A percentile compares a stretch with the other conserved stretches of the same genome.
Evolutionary conservation across 108 stramenopile genomes (phyloP).

Genomic region (Nitzschia sp.): DNA sequence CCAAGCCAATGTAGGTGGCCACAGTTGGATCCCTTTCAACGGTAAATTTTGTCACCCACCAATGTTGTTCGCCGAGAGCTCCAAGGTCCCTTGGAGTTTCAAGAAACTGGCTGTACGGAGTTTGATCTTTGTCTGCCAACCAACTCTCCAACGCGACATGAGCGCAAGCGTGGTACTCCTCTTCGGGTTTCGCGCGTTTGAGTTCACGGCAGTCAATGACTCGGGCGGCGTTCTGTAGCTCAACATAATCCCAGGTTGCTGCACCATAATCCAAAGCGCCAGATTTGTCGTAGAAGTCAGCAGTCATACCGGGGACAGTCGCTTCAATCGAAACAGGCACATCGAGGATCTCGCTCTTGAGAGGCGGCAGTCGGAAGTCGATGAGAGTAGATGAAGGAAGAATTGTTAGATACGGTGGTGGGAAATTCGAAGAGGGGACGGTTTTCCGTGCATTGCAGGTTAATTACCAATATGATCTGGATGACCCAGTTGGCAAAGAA

Average conservation of each 20-base stretch:
- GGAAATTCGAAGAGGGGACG: too few relatives aligned
- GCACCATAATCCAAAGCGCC: not conserved
- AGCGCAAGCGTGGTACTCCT: constrained; percentile 32
- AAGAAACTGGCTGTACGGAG: not conserved
- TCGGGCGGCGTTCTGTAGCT: not conserved
- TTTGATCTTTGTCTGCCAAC: not conserved
- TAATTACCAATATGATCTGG: constrained; percentile 30
- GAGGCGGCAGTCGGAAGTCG: not conserved
- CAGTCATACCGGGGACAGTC: not conserved
- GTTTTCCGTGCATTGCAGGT: too few relatives aligned
- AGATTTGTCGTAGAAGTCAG: constrained; percentile 27
- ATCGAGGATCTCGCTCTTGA: constrained; percentile 26
- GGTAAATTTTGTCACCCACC: constrained; percentile 41
- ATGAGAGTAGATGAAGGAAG: not conserved
- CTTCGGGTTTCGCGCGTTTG: not conserved
- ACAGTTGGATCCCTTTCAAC: constrained; percentile 32
- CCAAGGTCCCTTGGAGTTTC: not conserved
- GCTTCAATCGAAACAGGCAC: constrained; percentile 36
- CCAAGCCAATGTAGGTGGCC: constrained; percentile 38
- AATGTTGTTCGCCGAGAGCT: not conserved
- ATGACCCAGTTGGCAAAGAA: constrained; percentile 38
- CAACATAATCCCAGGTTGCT: not conserved
- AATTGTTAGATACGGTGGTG: too few relatives aligned
- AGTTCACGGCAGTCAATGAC: not conserved
- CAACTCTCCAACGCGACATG: constrained; percentile 29